Conservation (phyloP, 169 alveolate genomes). For the Plasmodium billcollinsi region DNA sequence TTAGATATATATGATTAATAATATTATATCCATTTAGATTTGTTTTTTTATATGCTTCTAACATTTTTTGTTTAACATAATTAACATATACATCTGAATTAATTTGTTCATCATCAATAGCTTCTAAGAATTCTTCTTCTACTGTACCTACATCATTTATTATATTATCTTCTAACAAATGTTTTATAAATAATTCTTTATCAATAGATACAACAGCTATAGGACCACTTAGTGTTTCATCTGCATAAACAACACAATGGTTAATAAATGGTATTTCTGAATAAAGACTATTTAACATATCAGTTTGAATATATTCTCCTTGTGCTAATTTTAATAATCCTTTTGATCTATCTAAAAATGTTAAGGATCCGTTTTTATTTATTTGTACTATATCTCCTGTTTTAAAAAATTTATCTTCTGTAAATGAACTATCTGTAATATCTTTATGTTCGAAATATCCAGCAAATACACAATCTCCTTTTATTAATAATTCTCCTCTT, state of each 20-base stretch:
- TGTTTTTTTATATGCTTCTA: slow-evolving; percentile 26
- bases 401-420: slow-evolving; percentile 92
- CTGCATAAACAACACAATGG: slow-evolving; percentile 69
- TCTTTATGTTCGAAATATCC: slow-evolving; percentile 93
- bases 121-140: slow-evolving; percentile 4
- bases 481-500: slow-evolving; percentile 94
- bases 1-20: slow-evolving; percentile 28
- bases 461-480: slow-evolving; percentile 88
- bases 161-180: slow-evolving; percentile 17
- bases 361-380: slow-evolving; percentile 90
- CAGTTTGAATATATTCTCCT: slow-evolving; percentile 94
- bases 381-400: slow-evolving; percentile 95
- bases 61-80: slow-evolving; percentile 48
- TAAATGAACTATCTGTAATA: slow-evolving; percentile 88
- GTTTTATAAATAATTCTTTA: slow-evolving; percentile 22
- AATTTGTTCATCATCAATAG: slow-evolving; percentile 7
- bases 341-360: slow-evolving; percentile 95
- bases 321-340: slow-evolving; percentile 95
- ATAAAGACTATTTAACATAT: slow-evolving; percentile 30
- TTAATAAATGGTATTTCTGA: slow-evolving; percentile 27
- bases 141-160: neutral
- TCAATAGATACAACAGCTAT: slow-evolving; percentile 39
- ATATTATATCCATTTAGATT: slow-evolving; percentile 28
- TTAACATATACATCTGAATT: slow-evolving; percentile 11
- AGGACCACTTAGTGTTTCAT: slow-evolving; percentile 67